These are phyloP conservation scores for Breviolum minutum DNA, from an alignment of 73 alveolate species.

Conservation along the genomic window DNA sequence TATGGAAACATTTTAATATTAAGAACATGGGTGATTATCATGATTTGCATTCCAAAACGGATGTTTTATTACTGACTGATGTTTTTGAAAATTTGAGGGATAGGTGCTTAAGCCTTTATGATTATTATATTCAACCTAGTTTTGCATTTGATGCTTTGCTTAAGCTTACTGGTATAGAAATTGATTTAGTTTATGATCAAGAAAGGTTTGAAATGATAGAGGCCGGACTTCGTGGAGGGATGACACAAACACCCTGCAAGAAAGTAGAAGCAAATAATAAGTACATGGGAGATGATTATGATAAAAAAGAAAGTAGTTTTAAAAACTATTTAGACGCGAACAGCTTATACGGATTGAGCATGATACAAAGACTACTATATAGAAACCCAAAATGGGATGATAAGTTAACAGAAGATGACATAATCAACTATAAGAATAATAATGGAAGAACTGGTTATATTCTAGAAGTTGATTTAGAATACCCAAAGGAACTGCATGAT, in stretches of 20 bases:
- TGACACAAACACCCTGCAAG: not conserved
- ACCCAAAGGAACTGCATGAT: not conserved
- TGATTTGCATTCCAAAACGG: not conserved
- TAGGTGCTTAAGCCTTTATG: not conserved
- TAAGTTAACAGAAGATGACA: not conserved
- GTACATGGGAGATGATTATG: not conserved
- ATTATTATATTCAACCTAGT: conserved; percentile 8
- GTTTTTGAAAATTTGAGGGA: conserved; percentile 27
- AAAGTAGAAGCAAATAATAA: conserved; percentile 6
- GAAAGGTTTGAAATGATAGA: conserved; percentile 28
- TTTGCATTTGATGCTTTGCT: conserved; percentile 32
- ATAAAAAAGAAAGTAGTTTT: conserved; percentile 8
- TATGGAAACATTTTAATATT: not conserved
- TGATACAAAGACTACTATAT: not conserved
- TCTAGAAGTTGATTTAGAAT: conserved; percentile 29
- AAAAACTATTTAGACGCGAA: not conserved
- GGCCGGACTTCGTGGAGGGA: not conserved
- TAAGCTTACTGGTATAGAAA: not conserved
- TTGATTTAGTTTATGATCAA: conserved; percentile 4
- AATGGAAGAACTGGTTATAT: not conserved
- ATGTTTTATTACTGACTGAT: conserved; percentile 13
- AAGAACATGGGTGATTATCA: not conserved
- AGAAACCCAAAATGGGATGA: conserved; percentile 3
- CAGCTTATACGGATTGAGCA: not conserved
- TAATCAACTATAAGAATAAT: not conserved